A percentile compares a stretch with the other conserved stretches of the same genome.
phyloP scores from a whole-genome alignment of 805 yeast species.

The Yamadazyma nakazawae region DNA sequence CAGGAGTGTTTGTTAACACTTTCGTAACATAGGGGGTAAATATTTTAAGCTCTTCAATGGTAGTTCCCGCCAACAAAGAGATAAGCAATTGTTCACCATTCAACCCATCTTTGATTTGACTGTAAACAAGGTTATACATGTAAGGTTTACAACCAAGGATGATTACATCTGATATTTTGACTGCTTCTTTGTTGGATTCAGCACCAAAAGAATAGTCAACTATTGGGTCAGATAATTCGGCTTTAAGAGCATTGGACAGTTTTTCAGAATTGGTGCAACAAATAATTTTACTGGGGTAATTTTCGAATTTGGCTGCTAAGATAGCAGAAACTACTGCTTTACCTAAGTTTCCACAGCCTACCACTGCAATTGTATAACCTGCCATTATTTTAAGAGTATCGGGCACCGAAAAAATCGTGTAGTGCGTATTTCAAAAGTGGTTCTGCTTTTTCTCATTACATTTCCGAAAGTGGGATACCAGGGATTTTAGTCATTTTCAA shows the following conservation, averaged over 20 bases:
- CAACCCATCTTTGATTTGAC: slow-evolving; percentile 45
- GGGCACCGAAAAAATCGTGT: neutral
- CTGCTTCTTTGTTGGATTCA: slow-evolving; percentile 54
- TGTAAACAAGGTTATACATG: slow-evolving; percentile 60
- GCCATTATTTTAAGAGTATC: neutral
- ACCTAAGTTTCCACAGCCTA: slow-evolving; percentile 97
- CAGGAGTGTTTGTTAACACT: slow-evolving; percentile 99
- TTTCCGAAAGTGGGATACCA: slow-evolving; percentile 5
- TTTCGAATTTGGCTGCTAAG: slow-evolving; percentile 44
- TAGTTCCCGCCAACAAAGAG: slow-evolving; percentile 90
- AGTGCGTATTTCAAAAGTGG: neutral
- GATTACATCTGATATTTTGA: slow-evolving; percentile 61
- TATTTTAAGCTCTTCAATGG: slow-evolving; percentile 60
- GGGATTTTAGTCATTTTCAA: neutral
- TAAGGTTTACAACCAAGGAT: slow-evolving; percentile 89
- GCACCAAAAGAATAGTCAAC: slow-evolving; percentile 49
- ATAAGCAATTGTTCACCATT: slow-evolving; percentile 58
- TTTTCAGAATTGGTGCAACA: slow-evolving; percentile 62
- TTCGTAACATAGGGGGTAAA: slow-evolving; percentile 66
- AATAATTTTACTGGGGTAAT: slow-evolving; percentile 67
- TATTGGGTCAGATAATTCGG: slow-evolving; percentile 36
- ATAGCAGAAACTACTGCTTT: slow-evolving; percentile 86
- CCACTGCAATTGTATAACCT: slow-evolving; percentile 62
- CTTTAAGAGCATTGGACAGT: slow-evolving; percentile 42
- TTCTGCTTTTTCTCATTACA: slow-evolving; percentile 1